Conservation (phyloP, 306 rosid species). For the Cucumis hystrix region DNA sequence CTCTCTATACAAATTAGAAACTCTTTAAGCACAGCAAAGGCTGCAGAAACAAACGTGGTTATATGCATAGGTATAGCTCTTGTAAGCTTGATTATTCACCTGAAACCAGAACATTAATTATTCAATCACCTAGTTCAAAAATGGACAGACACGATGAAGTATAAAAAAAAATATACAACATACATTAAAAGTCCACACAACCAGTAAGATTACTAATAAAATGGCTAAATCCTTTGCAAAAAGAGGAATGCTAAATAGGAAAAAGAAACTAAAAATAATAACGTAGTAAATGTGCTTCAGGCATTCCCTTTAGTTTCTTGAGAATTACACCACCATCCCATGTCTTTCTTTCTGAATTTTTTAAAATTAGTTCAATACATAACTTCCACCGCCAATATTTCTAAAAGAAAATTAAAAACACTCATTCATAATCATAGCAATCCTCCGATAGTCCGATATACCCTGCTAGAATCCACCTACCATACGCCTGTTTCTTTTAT, state of each 20-base stretch:
- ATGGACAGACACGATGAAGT: not conserved
- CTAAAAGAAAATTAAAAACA: not conserved
- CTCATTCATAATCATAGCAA: not conserved
- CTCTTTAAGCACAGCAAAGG: not conserved
- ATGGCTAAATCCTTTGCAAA: not conserved
- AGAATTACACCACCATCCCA: not conserved
- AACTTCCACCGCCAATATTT: not conserved
- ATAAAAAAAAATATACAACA: not conserved
- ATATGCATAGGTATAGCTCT: not conserved
- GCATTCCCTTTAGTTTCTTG: not conserved
- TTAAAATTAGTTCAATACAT: not conserved
- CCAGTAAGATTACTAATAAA: not conserved
- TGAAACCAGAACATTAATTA: slow-evolving; percentile 6
- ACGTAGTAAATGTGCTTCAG: not conserved
- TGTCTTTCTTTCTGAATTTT: not conserved
- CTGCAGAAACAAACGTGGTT: not conserved
- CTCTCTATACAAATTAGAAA: slow-evolving; percentile 8
- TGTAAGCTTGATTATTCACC: slow-evolving; percentile 8
- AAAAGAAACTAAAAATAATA: not conserved
- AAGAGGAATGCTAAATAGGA: not conserved
- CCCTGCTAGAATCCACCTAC: not conserved
- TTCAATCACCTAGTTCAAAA: not conserved
- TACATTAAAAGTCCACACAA: not conserved
- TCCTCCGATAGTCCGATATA: not conserved
- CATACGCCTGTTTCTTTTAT: not conserved